phyloP scores from a whole-genome alignment of 2,329 filamentous ascomycete genomes.

The Verticillium longisporum region DNA sequence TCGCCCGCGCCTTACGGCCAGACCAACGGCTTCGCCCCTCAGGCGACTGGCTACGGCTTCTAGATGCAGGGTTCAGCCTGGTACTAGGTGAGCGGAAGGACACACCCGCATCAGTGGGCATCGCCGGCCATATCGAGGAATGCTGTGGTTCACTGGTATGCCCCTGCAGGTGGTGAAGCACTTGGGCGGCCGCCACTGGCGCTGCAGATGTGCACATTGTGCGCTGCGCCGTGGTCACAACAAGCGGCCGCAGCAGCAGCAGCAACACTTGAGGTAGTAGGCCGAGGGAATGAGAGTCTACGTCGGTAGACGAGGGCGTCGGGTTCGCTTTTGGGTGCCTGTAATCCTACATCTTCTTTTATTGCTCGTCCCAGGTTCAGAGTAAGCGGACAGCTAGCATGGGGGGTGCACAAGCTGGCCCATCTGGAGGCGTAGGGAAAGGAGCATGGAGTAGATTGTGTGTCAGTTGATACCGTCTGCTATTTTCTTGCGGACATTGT shows the following conservation, averaged over 20 bases:
- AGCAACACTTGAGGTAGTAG: slow-evolving; percentile 2
- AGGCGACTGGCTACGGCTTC: slow-evolving; percentile 72
- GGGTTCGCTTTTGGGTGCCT: slow-evolving; percentile 8
- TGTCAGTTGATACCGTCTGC: neutral
- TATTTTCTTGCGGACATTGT: neutral
- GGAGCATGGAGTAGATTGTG: slow-evolving; percentile 2
- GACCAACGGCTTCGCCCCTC: slow-evolving; percentile 82
- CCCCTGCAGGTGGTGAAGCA: neutral
- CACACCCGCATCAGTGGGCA: neutral
- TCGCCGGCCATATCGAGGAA: neutral
- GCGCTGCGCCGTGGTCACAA: neutral
- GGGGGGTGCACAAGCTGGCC: neutral
- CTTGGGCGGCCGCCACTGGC: neutral
- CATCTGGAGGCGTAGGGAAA: neutral
- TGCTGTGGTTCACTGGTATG: neutral
- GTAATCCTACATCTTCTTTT: slow-evolving; percentile 13
- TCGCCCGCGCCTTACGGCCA: slow-evolving; percentile 68
- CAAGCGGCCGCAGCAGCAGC: neutral
- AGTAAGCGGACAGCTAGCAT: neutral
- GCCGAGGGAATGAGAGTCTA: neutral
- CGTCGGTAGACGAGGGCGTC: slow-evolving; percentile 11
- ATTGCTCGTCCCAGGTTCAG: neutral
- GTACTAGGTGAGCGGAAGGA: slow-evolving; percentile 2
- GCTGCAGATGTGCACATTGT: neutral
- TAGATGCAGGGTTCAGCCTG: slow-evolving; percentile 24